A percentile compares a stretch with the other conserved stretches of the same genome.
phyloP scores from a whole-genome alignment of 129 eudicot species.

The Centaurea solstitialis region DNA sequence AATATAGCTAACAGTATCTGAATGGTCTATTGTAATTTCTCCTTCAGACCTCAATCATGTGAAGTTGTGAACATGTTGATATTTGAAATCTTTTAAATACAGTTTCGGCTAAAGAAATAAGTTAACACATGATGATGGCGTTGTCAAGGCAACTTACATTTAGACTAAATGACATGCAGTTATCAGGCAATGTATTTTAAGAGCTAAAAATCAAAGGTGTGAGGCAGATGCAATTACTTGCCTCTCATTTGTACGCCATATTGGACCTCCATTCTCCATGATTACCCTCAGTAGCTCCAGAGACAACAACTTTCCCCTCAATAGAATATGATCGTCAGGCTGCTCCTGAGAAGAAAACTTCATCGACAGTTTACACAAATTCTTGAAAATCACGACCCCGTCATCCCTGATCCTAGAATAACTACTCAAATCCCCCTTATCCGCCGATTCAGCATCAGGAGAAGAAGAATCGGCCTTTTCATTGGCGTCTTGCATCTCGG shows the following conservation, averaged over 20 bases:
- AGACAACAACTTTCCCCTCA: conserved; percentile 90
- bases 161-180: not conserved
- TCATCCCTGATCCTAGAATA: conserved; percentile 79
- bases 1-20: not conserved
- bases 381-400: conserved; percentile 83
- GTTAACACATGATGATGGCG: conserved; percentile 9
- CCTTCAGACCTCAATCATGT: not conserved
- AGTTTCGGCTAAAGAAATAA: not conserved
- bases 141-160: conserved; percentile 14
- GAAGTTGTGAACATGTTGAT: not conserved
- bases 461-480: conserved; percentile 25
- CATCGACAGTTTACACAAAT: conserved; percentile 94
- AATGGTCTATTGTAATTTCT: not conserved
- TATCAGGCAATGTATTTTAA: not conserved
- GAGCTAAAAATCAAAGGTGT: not conserved
- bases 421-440: conserved; percentile 41
- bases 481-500: conserved; percentile 13
- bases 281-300: conserved; percentile 87
- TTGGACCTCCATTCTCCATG: conserved; percentile 76
- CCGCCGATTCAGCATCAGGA: conserved; percentile 22
- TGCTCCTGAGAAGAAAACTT: conserved; percentile 89
- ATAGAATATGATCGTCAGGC: conserved; percentile 82
- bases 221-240: conserved; percentile 27
- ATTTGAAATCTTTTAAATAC: not conserved
- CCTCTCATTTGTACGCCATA: conserved; percentile 95